These are phyloP conservation scores for Acanthochlamys bracteata DNA, from an alignment of 106 monocot species.

Conservation along the genomic window DNA sequence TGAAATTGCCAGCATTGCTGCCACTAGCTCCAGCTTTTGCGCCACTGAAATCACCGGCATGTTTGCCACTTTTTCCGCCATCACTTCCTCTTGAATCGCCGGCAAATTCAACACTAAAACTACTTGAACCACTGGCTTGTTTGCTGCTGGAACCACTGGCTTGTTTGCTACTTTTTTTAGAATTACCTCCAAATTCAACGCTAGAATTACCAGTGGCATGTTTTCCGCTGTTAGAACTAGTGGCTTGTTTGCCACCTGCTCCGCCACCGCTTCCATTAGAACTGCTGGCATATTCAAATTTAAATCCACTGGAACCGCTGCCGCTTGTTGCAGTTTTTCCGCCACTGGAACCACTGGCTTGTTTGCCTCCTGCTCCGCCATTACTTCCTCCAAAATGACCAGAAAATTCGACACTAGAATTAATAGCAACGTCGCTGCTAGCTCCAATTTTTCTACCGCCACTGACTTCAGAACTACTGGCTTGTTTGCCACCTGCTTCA, in stretches of 20 bases:
- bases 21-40: background rate
- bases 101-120: too few species aligned
- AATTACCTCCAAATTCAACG: background rate
- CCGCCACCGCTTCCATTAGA: slow-evolving; percentile 1
- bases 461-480: background rate
- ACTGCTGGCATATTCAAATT: too few species aligned
- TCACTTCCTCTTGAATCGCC: background rate
- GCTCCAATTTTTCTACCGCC: background rate
- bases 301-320: background rate
- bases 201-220: background rate
- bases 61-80: too few species aligned
- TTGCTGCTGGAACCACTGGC: background rate
- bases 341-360: background rate
- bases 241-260: background rate
- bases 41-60: too few species aligned
- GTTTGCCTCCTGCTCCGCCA: slow-evolving; percentile 4
- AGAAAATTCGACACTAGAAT: too few species aligned
- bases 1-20: too few species aligned
- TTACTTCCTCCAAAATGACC: slow-evolving; percentile 1
- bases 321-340: background rate
- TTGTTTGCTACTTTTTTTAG: background rate
- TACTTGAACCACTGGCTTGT: slow-evolving; percentile 1
- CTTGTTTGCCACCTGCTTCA: background rate
- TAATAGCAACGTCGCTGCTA: too few species aligned
- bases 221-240: background rate